These are phyloP conservation scores for Aspergillus unguis DNA, from an alignment of 2,329 filamentous ascomycete genomes.

Conservation along the genomic window DNA sequence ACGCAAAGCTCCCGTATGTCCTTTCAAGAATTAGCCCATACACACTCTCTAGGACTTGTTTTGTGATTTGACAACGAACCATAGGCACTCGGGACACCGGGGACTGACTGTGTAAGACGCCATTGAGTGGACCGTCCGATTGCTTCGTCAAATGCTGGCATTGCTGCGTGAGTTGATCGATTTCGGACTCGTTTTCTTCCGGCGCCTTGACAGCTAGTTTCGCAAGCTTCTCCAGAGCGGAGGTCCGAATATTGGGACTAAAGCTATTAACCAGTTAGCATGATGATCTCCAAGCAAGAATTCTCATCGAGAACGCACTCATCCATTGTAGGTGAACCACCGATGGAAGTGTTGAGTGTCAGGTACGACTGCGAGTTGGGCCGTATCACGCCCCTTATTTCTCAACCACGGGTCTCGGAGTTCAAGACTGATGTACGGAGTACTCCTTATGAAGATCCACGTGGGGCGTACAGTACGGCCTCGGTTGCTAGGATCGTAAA, in stretches of 20 bases:
- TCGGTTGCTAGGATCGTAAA: background rate
- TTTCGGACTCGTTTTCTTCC: conserved; percentile 29
- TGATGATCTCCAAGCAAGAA: background rate
- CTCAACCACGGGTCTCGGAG: background rate
- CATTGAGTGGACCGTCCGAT: conserved; percentile 34
- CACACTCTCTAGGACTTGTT: background rate
- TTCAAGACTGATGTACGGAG: background rate
- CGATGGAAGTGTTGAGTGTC: background rate
- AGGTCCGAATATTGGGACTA: conserved; percentile 35
- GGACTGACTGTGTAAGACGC: conserved; percentile 34
- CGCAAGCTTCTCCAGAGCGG: conserved; percentile 45
- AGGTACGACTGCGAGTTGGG: background rate
- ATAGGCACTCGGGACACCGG: conserved; percentile 40
- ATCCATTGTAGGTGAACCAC: conserved; percentile 26
- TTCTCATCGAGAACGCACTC: conserved; percentile 22
- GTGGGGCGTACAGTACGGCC: conserved; percentile 1
- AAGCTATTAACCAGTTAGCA: conserved; percentile 25
- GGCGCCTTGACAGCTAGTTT: conserved; percentile 38
- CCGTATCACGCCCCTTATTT: background rate
- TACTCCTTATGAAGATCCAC: background rate
- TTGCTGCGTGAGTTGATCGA: conserved; percentile 35
- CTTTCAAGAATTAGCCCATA: conserved; percentile 45
- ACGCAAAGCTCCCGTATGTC: conserved; percentile 88
- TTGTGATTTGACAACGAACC: conserved; percentile 24
- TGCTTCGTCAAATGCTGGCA: conserved; percentile 24